Evolutionary conservation across 2,329 filamentous ascomycete genomes (phyloP).

Genomic region (Trichoderma semiorbis): DNA sequence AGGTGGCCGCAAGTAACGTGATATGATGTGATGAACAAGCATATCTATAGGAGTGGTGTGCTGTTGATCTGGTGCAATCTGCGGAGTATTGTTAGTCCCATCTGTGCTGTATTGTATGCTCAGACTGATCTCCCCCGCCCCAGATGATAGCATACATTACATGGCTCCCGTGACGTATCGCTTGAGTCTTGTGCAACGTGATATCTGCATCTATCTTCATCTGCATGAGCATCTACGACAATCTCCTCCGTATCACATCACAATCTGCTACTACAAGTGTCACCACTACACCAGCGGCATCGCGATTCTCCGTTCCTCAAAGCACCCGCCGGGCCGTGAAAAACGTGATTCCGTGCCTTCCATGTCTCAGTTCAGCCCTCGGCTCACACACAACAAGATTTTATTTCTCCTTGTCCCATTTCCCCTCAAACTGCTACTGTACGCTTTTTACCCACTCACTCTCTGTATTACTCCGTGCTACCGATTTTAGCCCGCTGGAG

Average conservation of each 20-base stretch:
- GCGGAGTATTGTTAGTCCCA: neutral
- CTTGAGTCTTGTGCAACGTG: neutral
- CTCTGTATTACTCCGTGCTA: neutral
- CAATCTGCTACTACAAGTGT: neutral
- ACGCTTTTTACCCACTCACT: neutral
- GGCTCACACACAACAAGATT: neutral
- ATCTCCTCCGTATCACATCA: neutral
- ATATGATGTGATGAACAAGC: neutral
- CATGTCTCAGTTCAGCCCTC: neutral
- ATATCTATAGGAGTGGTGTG: neutral
- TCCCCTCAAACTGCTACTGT: neutral
- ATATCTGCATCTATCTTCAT: neutral
- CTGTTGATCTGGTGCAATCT: neutral
- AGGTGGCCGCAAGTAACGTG: neutral
- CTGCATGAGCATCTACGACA: neutral
- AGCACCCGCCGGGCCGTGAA: conserved; percentile 8
- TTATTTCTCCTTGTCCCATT: neutral
- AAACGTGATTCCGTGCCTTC: conserved; percentile 2
- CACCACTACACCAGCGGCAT: neutral
- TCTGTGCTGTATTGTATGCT: neutral
- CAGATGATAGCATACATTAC: neutral
- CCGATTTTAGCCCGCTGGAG: neutral
- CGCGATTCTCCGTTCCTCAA: neutral
- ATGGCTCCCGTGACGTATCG: neutral
- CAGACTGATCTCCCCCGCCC: neutral